Percentiles rank a stretch among this genome's conserved stretches.
Evolutionary conservation across 345 rosid genomes (phyloP).

Genomic region (Carallia brachiata): DNA sequence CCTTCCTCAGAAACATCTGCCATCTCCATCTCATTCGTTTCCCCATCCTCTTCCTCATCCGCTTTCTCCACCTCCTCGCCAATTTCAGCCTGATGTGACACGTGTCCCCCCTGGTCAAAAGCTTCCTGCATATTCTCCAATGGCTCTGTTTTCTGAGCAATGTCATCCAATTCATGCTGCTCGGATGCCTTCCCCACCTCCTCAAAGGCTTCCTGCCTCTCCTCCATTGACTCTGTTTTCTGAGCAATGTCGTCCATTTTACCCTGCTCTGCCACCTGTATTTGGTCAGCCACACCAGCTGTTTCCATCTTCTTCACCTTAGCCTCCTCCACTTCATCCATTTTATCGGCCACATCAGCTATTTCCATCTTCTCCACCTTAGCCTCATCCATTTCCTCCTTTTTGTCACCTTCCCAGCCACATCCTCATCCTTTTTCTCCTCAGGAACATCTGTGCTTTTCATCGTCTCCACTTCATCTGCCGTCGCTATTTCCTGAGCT

Average conservation of each 20-base stretch:
- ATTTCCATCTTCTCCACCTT: neutral
- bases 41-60: conserved; percentile 23
- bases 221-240: conserved; percentile 7
- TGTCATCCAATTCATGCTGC: neutral
- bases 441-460: neutral
- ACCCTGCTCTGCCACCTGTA: neutral
- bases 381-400: conserved; percentile 26
- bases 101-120: neutral
- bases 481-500: neutral
- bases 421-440: neutral
- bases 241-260: neutral
- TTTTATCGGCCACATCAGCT: neutral
- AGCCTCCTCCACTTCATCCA: conserved; percentile 24
- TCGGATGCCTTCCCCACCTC: neutral
- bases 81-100: neutral
- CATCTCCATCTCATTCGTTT: conserved; percentile 18
- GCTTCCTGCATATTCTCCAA: neutral
- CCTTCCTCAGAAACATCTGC: conserved; percentile 32
- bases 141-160: conserved; percentile 5
- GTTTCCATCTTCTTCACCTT: neutral
- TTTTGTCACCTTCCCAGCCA: conserved; percentile 20
- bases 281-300: neutral
- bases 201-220: neutral
- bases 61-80: neutral
- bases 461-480: neutral